Evolutionary conservation across 2,329 filamentous ascomycete species (phyloP), one percentile per base, ranked within the genome.

Genomic region (Xylaria sp.): DNA sequence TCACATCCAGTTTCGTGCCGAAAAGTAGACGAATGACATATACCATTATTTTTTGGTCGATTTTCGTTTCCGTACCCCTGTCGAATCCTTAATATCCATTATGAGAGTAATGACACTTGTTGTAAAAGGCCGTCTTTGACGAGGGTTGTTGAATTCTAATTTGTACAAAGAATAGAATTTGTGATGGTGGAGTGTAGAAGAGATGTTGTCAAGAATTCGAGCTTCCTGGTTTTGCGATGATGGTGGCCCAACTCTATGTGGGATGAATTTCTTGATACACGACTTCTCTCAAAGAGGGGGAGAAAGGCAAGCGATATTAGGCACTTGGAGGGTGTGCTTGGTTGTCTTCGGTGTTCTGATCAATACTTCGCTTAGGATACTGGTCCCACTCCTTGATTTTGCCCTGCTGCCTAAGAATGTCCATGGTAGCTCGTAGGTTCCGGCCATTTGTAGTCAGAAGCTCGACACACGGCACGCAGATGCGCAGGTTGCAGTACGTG

Each of bases 401-500:
- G 59, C 71, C 69, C 63, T 74, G 73, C 20, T 66, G 70, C 56
- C 69, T 71, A 11, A 80, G 56, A 11, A 79, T 74, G n/a, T 78
- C 76, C 66, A 86, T 72, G 9, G 86, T 75, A 44, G 72, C 75
- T n/a, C 73, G 70, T 36, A 89, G 76, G 67, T 87, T 81, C 28
- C 82, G 79, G 46, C 80, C 78, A 56, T 82, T 79, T 28, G 74
- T 74, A 31, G 80, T 78, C 63, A 89, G 75, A 26, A 79, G 74
- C 13, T 79, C 81, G 46, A 80, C 75, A 72, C 87, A 89, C 2
- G 78, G 70, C 38, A 81, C 79, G 76, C 87, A 89, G 66, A 88
- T 81, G 60, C 86, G 83, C 57, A 88, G 72, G 67, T 82, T 80
- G 77, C 86, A 88, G 76, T 83, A 86, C 15, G 78, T 77, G 74